Percentiles rank a stretch among this genome's conserved stretches.
Evolutionary conservation across 179 eudicot species (phyloP).

Genomic region (Beta lomatogona): DNA sequence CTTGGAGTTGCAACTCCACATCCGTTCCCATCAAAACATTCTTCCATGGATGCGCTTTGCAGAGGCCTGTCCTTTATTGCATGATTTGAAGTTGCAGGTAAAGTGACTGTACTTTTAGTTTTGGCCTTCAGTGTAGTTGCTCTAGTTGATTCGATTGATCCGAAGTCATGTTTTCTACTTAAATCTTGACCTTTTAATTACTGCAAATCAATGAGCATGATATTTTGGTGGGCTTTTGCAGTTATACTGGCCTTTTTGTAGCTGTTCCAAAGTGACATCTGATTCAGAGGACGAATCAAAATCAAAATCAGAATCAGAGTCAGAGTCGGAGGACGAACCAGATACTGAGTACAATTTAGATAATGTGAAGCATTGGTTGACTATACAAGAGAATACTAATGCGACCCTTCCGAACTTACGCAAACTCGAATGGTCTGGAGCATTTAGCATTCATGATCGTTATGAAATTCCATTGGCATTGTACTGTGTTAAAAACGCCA

Average conservation of each 20-base stretch:
- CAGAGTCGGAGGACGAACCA: background rate
- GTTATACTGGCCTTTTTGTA: background rate
- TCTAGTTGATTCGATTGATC: background rate
- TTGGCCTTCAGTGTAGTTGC: background rate
- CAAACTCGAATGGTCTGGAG: conserved; percentile 10
- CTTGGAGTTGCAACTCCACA: background rate
- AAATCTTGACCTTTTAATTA: too few relatives aligned
- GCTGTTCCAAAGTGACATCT: background rate
- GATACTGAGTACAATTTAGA: background rate
- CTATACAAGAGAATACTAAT: background rate
- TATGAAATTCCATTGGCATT: background rate
- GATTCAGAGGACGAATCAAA: background rate
- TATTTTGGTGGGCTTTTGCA: background rate
- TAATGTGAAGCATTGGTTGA: conserved; percentile 4
- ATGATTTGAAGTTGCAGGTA: background rate
- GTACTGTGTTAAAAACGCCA: conserved; percentile 4
- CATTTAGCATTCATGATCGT: background rate
- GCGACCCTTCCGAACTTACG: conserved; percentile 8
- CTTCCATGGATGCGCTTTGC: background rate
- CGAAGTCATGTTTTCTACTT: too few relatives aligned
- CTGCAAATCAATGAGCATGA: too few relatives aligned
- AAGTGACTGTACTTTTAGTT: background rate
- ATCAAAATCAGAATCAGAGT: background rate
- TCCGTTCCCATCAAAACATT: background rate
- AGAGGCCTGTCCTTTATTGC: background rate